phyloP scores from a whole-genome alignment of 1,284 basidiomycete species.

The Cronartium ribicola region DNA sequence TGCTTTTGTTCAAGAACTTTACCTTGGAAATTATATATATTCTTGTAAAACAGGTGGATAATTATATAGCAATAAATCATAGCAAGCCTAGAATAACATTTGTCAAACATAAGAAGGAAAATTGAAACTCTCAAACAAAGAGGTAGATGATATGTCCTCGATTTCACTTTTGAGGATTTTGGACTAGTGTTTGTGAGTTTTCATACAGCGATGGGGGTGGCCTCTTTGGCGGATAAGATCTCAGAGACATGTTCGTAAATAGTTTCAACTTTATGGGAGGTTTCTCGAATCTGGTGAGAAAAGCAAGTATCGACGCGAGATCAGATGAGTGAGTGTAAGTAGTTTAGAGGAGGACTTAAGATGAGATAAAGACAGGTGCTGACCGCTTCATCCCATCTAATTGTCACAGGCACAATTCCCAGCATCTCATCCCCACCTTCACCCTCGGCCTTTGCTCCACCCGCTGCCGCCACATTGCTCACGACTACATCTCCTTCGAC shows the following conservation, averaged over 20 bases:
- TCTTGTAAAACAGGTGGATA: too few species aligned
- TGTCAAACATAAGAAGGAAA: too few species aligned
- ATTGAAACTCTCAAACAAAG: too few species aligned
- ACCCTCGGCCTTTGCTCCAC: neutral
- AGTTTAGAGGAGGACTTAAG: neutral
- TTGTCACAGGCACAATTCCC: constrained; percentile 21
- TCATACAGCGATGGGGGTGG: neutral
- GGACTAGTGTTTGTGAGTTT: neutral
- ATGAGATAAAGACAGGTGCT: neutral
- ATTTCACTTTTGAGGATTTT: too few species aligned
- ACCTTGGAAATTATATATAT: too few species aligned
- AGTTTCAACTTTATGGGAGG: constrained; percentile 35
- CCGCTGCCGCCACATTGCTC: constrained; percentile 39
- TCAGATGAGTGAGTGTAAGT: neutral
- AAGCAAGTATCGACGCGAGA: neutral
- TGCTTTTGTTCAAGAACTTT: too few species aligned
- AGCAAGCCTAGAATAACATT: too few species aligned
- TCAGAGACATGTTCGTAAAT: constrained; percentile 30
- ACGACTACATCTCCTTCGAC: constrained; percentile 63
- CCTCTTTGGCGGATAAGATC: neutral
- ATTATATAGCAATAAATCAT: too few species aligned
- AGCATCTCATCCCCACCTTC: constrained; percentile 15
- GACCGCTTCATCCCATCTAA: constrained; percentile 38
- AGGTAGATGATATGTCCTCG: too few species aligned
- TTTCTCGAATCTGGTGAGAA: constrained; percentile 23